These are phyloP conservation scores for Tricholoma furcatifolium DNA, from an alignment of 768 basidiomycete genomes.

Conservation along the genomic window DNA sequence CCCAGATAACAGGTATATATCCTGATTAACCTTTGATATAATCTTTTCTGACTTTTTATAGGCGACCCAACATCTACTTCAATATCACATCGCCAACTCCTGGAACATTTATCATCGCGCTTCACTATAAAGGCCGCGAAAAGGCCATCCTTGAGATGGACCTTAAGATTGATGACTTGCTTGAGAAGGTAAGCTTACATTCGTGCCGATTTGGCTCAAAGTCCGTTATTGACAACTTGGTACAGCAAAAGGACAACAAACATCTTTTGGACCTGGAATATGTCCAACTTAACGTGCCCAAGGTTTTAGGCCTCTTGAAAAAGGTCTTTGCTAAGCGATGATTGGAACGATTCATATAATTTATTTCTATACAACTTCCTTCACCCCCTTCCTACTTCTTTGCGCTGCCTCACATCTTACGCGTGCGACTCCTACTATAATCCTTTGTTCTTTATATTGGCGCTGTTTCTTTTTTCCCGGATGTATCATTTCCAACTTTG, in stretches of 20 bases:
- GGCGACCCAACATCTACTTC: constrained; percentile 98
- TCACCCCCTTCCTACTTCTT: constrained; percentile 17
- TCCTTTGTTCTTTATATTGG: constrained; percentile 14
- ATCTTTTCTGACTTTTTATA: constrained; percentile 26
- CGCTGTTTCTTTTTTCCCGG: constrained; percentile 21
- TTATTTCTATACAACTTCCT: constrained; percentile 27
- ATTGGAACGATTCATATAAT: constrained; percentile 26
- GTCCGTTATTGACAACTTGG: constrained; percentile 2
- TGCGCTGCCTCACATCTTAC: constrained; percentile 16
- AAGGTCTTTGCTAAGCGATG: constrained; percentile 91
- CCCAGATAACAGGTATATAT: constrained; percentile 87
- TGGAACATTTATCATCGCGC: constrained; percentile 97
- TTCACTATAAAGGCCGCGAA: constrained; percentile 98
- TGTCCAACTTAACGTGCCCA: constrained; percentile 94
- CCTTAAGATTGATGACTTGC: constrained; percentile 94
- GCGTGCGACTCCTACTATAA: constrained; percentile 8
- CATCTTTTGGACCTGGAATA: constrained; percentile 96
- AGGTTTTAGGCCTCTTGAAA: constrained; percentile 88
- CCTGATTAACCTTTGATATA: neutral
- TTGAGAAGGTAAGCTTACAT: constrained; percentile 78
- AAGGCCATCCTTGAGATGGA: constrained; percentile 99
- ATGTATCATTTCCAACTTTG: constrained; percentile 34
- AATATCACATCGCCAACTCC: constrained; percentile 97
- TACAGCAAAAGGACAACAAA: constrained; percentile 98
- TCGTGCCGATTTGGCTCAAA: neutral